Conservation (phyloP, 352 stramenopile genomes). For the Globisporangium acanthophoron region DNA sequence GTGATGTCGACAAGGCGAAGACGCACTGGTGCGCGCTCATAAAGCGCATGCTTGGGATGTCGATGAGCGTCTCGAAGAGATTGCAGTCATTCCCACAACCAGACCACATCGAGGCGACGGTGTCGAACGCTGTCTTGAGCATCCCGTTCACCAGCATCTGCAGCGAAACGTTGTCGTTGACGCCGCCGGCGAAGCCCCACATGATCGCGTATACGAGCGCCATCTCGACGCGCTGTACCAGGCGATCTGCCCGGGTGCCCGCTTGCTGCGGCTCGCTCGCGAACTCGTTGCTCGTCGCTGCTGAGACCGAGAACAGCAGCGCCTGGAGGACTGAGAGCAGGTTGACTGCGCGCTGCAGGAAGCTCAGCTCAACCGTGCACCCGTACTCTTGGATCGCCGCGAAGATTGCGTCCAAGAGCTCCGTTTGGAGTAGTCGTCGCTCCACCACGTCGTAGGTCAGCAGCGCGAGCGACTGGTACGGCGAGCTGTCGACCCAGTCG, state of each 20-base stretch:
- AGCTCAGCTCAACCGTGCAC: conserved; percentile 16
- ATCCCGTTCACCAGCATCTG: conserved; percentile 27
- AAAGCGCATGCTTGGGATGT: conserved; percentile 26
- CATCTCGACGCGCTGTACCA: conserved; percentile 44
- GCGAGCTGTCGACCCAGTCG: neutral
- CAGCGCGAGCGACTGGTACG: conserved; percentile 2
- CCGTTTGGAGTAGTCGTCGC: conserved; percentile 15
- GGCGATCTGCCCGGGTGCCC: neutral
- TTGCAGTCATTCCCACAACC: conserved; percentile 19
- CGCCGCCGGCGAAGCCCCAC: conserved; percentile 39
- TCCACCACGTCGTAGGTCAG: conserved; percentile 19
- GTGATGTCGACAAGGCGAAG: neutral
- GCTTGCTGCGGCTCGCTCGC: neutral
- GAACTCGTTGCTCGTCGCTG: conserved; percentile 3
- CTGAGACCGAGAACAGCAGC: conserved; percentile 15
- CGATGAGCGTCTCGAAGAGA: conserved; percentile 33
- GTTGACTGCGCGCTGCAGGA: conserved; percentile 38
- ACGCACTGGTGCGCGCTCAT: conserved; percentile 12
- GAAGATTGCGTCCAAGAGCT: conserved; percentile 21
- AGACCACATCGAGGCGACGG: conserved; percentile 23
- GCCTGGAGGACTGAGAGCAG: conserved; percentile 41
- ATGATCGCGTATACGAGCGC: conserved; percentile 40
- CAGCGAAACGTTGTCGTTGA: conserved; percentile 10
- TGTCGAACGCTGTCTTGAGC: conserved; percentile 23
- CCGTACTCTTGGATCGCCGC: conserved; percentile 24